A percentile compares a stretch with the other conserved stretches of the same genome.
These are phyloP conservation scores for Rhodotorula sp. DNA, from an alignment of 1,284 basidiomycete species.

Conservation along the genomic window DNA sequence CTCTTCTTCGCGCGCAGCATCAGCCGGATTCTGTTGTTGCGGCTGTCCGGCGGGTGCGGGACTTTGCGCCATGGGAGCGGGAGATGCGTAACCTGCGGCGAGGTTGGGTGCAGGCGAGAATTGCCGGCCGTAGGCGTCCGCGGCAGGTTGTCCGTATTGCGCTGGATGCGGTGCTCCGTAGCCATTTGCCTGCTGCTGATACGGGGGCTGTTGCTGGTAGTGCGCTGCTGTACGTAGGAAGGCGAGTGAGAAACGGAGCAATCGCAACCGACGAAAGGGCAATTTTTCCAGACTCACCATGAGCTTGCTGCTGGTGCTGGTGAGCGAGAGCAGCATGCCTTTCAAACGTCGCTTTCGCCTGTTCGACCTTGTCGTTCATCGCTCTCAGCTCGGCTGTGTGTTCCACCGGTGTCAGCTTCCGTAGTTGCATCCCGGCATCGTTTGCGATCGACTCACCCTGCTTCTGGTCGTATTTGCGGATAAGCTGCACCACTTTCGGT, in stretches of 20 bases:
- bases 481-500: conserved; percentile 91
- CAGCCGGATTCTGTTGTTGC: too few species aligned
- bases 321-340: conserved; percentile 29
- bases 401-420: too few species aligned
- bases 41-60: conserved; percentile 6
- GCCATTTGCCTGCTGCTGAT: conserved; percentile 4
- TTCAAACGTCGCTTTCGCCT: conserved; percentile 45
- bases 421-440: too few species aligned
- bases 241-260: too few species aligned
- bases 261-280: too few species aligned
- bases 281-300: too few species aligned
- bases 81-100: not conserved
- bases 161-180: not conserved
- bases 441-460: conserved; percentile 61
- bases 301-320: not conserved
- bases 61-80: not conserved
- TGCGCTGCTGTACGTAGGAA: not conserved
- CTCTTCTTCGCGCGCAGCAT: conserved; percentile 15
- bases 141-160: conserved; percentile 7
- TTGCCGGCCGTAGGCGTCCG: not conserved
- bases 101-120: conserved; percentile 1
- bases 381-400: conserved; percentile 41
- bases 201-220: not conserved
- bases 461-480: conserved; percentile 91
- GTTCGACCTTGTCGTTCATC: conserved; percentile 44